Percentiles rank a stretch among this genome's conserved stretches.
Evolutionary conservation across 768 basidiomycete genomes (phyloP).

Genomic region (Lactarius evosmus): DNA sequence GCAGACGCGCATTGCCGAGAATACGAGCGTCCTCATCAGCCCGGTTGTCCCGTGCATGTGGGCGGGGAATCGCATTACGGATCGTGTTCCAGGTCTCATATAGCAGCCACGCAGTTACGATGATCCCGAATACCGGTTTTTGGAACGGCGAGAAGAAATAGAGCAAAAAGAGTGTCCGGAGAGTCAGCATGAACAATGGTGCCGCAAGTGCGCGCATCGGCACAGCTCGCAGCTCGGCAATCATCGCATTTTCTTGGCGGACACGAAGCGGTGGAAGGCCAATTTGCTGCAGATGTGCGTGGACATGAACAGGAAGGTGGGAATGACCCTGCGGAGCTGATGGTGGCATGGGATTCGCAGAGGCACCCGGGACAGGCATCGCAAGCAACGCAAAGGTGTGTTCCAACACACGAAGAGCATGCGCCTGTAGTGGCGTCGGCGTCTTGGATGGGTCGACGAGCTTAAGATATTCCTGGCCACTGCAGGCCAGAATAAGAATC

Average conservation of each 20-base stretch:
- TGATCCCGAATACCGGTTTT: slow-evolving; percentile 26
- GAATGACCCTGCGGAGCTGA: slow-evolving; percentile 7
- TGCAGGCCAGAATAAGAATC: slow-evolving; percentile 5
- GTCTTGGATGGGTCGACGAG: slow-evolving; percentile 23
- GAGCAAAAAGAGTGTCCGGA: slow-evolving; percentile 26
- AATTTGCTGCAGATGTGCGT: slow-evolving; percentile 26
- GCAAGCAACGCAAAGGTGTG: slow-evolving; percentile 25
- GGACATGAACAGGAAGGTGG: slow-evolving; percentile 19
- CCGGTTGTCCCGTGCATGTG: slow-evolving; percentile 12
- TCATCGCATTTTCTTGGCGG: slow-evolving; percentile 23
- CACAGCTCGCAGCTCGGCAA: slow-evolving; percentile 27
- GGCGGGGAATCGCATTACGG: slow-evolving; percentile 24
- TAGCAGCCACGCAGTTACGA: slow-evolving; percentile 25
- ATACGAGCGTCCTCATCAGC: slow-evolving; percentile 5
- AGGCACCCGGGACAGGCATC: slow-evolving; percentile 15
- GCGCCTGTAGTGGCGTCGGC: slow-evolving; percentile 24
- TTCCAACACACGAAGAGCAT: slow-evolving; percentile 25
- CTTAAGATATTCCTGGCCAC: slow-evolving; percentile 26
- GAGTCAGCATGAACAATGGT: slow-evolving; percentile 24
- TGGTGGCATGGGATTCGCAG: slow-evolving; percentile 6
- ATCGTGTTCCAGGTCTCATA: slow-evolving; percentile 30
- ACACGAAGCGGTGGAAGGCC: slow-evolving; percentile 25
- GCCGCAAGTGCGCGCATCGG: slow-evolving; percentile 27
- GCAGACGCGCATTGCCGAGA: slow-evolving; percentile 4
- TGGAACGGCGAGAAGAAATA: slow-evolving; percentile 29